Percentiles rank a stretch among this genome's conserved stretches.
phyloP scores from a whole-genome alignment of 176 grass and related monocot species.

The Miscanthus lutarioriparius region DNA sequence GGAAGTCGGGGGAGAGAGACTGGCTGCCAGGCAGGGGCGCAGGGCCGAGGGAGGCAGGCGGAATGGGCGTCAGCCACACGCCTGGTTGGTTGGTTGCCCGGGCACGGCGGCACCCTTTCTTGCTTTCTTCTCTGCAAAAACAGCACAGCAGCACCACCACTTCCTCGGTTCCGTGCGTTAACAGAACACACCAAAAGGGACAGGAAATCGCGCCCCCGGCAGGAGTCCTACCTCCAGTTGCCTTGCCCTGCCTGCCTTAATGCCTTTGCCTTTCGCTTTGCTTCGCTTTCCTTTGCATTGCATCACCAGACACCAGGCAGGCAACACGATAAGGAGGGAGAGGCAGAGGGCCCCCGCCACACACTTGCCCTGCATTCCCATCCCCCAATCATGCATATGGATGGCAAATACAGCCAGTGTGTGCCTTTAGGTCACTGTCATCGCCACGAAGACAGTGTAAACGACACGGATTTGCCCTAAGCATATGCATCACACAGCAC shows the following conservation, averaged over 20 bases:
- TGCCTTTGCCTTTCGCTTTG: background rate
- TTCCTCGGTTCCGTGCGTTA: background rate
- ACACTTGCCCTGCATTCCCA: background rate
- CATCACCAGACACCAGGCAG: background rate
- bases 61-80: background rate
- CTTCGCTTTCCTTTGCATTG: background rate
- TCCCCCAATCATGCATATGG: constrained; percentile 4
- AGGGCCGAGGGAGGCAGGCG: background rate
- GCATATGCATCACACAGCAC: background rate
- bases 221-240: background rate
- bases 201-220: background rate
- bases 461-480: background rate
- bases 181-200: background rate
- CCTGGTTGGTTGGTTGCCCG: background rate
- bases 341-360: background rate
- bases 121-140: background rate
- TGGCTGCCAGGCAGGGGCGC: background rate
- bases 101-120: background rate
- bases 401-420: background rate
- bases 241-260: background rate
- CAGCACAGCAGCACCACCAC: background rate
- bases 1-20: background rate
- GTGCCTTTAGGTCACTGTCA: background rate
- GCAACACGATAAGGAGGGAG: background rate
- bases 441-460: background rate